Conservation (phyloP, 2,329 filamentous ascomycete genomes). For the Epichloe coenophiala region DNA sequence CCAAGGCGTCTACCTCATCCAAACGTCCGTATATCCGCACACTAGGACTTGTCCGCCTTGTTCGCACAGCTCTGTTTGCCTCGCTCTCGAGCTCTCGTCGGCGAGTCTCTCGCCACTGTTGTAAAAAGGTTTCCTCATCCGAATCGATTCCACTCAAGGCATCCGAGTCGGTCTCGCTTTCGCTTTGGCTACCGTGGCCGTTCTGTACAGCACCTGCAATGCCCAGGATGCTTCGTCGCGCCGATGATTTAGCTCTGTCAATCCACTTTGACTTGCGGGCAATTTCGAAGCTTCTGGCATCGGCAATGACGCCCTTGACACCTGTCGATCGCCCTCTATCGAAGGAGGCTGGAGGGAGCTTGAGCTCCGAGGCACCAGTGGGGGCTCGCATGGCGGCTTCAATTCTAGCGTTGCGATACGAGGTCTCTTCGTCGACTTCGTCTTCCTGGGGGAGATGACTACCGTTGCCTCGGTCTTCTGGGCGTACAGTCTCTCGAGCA, state of each 20-base stretch:
- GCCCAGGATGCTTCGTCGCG: conserved; percentile 42
- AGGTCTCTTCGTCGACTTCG: conserved; percentile 44
- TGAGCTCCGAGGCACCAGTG: conserved; percentile 36
- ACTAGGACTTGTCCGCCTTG: conserved; percentile 61
- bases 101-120: conserved; percentile 71
- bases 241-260: conserved; percentile 35
- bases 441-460: conserved; percentile 33
- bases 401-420: conserved; percentile 39
- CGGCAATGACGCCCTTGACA: conserved; percentile 77
- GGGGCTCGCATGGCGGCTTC: conserved; percentile 54
- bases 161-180: conserved; percentile 35
- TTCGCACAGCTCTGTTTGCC: conserved; percentile 40
- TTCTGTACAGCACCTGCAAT: conserved; percentile 18
- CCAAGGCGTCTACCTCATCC: conserved; percentile 74
- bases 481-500: conserved; percentile 32
- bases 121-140: conserved; percentile 70
- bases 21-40: conserved; percentile 66
- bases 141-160: conserved; percentile 32
- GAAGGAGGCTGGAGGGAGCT: conserved; percentile 48
- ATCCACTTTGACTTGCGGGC: conserved; percentile 45
- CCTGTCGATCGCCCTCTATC: conserved; percentile 61
- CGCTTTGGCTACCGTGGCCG: conserved; percentile 17
- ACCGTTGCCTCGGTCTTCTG: conserved; percentile 43
- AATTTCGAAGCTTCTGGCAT: conserved; percentile 63
- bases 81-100: conserved; percentile 62